Base-by-base conservation (phyloP, 192 early-diverging fungal genomes). In the Backusella mclennaniae region DNA sequence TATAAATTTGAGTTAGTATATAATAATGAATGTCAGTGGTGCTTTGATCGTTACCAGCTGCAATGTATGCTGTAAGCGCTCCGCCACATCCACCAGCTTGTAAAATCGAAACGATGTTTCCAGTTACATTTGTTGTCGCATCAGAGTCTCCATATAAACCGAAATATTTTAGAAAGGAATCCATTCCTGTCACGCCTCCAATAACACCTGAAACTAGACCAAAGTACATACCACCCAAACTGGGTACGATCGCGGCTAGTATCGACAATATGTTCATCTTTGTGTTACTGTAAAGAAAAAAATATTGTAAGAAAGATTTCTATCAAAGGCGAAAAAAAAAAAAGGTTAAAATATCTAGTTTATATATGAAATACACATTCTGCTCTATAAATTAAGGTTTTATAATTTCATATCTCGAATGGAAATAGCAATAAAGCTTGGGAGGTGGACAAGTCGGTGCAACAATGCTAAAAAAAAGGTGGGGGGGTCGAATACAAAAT, bases 51-150 rank as follows among this genome's bases (percentile, higher is more conserved):
- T 49, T 49, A 69, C 68, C 68, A 23, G 68, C 68, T 39, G 68
- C 35, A 36, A 69, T 39, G 12, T 69, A 26, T 38, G 68, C 36
- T 21, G n/a, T 23, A 41, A 69, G 68, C 11, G 68, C 68, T 11
- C 68, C 68, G 12, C 35, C 21, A 21, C 68, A 69, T 69, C 35
- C 68, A 23, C 68, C 68, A 4, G 68, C 68, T 41, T 69, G 68
- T 69, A 69, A 41, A 4, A 69, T 5, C 23, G 68, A 69, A 21
- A 69, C 68, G 5, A 69, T 69, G 26, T 69, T 69, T 69, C 68
- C 68, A 6, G 35, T 69, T 23, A 69, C 38, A 0, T 69, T 35
- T 11, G 35, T 21, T 35, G 68, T 8, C 21, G 21, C n/a, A 26
- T 21, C 11, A 12, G 68, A 12, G 19, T 69, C 21, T 21, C 36